Conservation (phyloP, 1,284 basidiomycete species). For the Cystobasidium slooffiae region DNA sequence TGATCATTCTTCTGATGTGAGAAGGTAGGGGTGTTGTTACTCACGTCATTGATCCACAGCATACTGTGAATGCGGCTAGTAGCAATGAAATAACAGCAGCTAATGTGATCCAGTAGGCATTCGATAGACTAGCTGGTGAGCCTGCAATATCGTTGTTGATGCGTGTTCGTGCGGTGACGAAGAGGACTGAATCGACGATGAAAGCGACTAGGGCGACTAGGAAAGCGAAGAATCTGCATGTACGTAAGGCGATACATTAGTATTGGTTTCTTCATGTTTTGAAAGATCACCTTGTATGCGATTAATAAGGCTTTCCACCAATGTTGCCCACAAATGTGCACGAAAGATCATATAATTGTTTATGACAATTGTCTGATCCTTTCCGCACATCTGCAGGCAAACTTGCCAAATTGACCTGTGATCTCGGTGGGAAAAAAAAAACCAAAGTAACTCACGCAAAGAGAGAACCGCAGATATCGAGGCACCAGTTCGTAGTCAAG, state of each 20-base stretch:
- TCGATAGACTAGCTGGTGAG: slow-evolving; percentile 22
- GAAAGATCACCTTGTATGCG: neutral
- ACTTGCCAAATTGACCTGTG: too few species aligned
- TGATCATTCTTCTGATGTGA: too few species aligned
- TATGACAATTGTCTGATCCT: too few species aligned
- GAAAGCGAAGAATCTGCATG: slow-evolving; percentile 34
- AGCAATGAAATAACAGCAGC: slow-evolving; percentile 28
- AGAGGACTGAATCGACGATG: slow-evolving; percentile 34
- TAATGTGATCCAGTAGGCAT: slow-evolving; percentile 35
- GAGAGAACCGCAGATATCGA: slow-evolving; percentile 35
- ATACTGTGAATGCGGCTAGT: slow-evolving; percentile 37
- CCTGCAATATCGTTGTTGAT: slow-evolving; percentile 30
- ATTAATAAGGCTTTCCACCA: too few species aligned
- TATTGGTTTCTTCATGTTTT: neutral
- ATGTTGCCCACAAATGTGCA: too few species aligned
- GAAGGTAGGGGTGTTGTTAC: too few species aligned
- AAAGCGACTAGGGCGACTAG: slow-evolving; percentile 33
- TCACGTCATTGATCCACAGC: slow-evolving; percentile 38
- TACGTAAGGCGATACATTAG: neutral
- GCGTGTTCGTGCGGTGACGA: slow-evolving; percentile 32
- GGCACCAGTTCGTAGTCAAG: slow-evolving; percentile 30
- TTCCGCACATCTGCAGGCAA: too few species aligned
- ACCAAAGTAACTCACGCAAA: slow-evolving; percentile 16
- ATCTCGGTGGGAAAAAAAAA: neutral
- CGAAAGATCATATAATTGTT: too few species aligned